These are phyloP conservation scores for Penicillium psychrosexuale DNA, from an alignment of 2,329 filamentous ascomycete genomes.

Conservation along the genomic window DNA sequence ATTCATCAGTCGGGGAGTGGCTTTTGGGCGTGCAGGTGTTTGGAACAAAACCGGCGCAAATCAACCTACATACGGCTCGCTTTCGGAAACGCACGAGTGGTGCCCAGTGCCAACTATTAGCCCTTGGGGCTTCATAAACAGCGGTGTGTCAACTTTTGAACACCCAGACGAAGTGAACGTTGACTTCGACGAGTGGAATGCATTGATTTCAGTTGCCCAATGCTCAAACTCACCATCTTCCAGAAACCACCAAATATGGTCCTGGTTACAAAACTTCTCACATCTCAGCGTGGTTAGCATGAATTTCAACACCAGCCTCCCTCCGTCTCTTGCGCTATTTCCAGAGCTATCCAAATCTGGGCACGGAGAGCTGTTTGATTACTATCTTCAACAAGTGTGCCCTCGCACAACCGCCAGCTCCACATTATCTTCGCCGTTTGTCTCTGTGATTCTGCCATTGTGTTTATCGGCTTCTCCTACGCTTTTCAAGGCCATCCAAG, in stretches of 20 bases:
- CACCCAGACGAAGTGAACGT: slow-evolving; percentile 27
- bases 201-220: slow-evolving; percentile 9
- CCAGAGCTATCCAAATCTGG: slow-evolving; percentile 30
- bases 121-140: slow-evolving; percentile 36
- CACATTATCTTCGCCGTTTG: slow-evolving; percentile 37
- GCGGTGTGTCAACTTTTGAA: slow-evolving; percentile 28
- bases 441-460: slow-evolving; percentile 40
- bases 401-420: slow-evolving; percentile 42
- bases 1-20: slow-evolving; percentile 40
- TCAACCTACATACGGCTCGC: slow-evolving; percentile 17
- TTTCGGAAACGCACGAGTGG: slow-evolving; percentile 26
- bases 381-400: slow-evolving; percentile 42
- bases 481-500: slow-evolving; percentile 39
- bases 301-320: slow-evolving; percentile 4
- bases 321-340: slow-evolving; percentile 26
- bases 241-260: slow-evolving; percentile 5
- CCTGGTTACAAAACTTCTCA: slow-evolving; percentile 3
- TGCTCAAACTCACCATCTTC: slow-evolving; percentile 2
- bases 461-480: slow-evolving; percentile 38
- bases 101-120: slow-evolving; percentile 27
- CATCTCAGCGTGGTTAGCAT: slow-evolving; percentile 1
- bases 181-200: slow-evolving; percentile 21
- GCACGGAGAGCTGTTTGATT: slow-evolving; percentile 37
- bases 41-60: slow-evolving; percentile 36
- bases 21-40: slow-evolving; percentile 44